A percentile compares a stretch with the other conserved stretches of the same genome.
Evolutionary conservation across 148 eudicot genomes (phyloP).

Genomic region (Dianthus caryophyllus): DNA sequence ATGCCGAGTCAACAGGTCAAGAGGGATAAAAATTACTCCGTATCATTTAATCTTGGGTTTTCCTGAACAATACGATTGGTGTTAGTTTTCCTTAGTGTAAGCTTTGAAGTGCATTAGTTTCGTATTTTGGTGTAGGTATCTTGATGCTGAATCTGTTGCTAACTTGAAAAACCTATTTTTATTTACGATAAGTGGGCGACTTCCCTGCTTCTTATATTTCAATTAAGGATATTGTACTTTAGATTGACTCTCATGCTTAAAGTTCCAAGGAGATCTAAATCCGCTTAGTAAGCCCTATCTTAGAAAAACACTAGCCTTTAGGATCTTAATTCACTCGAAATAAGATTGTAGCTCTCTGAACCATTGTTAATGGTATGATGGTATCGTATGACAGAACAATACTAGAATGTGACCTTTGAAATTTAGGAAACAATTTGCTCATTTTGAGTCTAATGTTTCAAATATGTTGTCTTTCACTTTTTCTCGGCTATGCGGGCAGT

Average conservation of each 20-base stretch:
- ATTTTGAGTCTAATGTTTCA: neutral
- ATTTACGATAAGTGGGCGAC: too few species aligned
- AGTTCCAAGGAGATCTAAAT: neutral
- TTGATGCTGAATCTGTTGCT: too few species aligned
- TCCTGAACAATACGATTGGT: neutral
- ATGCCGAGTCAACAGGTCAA: neutral
- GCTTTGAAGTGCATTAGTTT: too few species aligned
- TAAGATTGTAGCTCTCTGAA: too few species aligned
- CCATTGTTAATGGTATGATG: too few species aligned
- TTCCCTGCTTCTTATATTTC: too few species aligned
- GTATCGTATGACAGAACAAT: too few species aligned
- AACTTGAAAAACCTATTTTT: too few species aligned
- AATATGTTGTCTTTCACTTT: neutral
- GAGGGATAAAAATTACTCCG: neutral
- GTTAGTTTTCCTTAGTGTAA: too few species aligned
- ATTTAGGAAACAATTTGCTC: neutral
- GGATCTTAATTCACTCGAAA: neutral
- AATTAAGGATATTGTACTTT: too few species aligned
- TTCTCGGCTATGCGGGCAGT: neutral
- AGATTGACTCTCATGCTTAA: neutral
- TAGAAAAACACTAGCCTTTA: neutral
- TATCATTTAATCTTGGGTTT: neutral
- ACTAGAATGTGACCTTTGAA: too few species aligned
- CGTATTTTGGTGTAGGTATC: too few species aligned
- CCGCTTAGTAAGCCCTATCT: neutral